Conservation (phyloP, 163 green algal species). For the Scenedesmus sp. region DNA sequence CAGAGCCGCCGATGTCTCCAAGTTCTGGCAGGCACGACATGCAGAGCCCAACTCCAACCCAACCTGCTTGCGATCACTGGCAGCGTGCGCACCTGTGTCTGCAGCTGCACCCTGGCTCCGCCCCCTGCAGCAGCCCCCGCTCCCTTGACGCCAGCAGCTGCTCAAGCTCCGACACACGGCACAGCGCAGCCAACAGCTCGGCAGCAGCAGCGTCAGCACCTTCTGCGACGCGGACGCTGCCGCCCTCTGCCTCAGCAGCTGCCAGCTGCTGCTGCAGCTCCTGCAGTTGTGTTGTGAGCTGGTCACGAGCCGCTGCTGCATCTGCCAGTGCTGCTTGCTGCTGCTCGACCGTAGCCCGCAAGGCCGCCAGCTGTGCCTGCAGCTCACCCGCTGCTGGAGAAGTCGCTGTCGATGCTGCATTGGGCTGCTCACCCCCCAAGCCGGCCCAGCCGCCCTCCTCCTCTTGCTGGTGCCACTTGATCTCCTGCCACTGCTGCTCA, state of each 20-base stretch:
- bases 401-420: background rate
- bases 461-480: background rate
- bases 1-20: no score
- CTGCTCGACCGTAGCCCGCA: slow-evolving; percentile 1
- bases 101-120: slow-evolving; percentile 39
- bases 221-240: background rate
- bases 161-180: slow-evolving; percentile 23
- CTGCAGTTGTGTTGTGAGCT: background rate
- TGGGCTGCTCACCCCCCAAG: background rate
- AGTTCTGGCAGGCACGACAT: no score
- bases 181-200: background rate
- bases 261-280: slow-evolving; percentile 20
- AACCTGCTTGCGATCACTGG: no score
- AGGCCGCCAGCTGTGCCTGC: background rate
- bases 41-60: no score
- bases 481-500: background rate
- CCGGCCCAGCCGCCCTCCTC: slow-evolving; percentile 1
- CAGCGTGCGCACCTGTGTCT: slow-evolving; percentile 16
- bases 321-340: background rate
- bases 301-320: background rate
- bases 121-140: slow-evolving; percentile 38
- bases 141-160: slow-evolving; percentile 15
- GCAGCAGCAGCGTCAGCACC: background rate
- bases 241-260: background rate
- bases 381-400: background rate